These are phyloP conservation scores for Trypanosoma caninum DNA, from an alignment of 208 protist genomes.

Conservation along the genomic window DNA sequence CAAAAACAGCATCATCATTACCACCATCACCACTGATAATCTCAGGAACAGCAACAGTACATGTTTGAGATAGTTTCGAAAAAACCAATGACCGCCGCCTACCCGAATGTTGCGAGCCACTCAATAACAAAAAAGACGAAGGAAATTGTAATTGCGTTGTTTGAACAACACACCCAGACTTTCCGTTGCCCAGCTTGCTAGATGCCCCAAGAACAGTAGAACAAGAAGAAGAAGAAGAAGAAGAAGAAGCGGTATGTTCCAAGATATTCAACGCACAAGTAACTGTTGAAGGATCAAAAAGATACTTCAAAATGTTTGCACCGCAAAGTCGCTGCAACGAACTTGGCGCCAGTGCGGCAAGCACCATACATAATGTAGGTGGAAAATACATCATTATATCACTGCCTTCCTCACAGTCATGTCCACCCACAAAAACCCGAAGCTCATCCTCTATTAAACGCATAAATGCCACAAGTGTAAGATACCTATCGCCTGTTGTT, in stretches of 20 bases:
- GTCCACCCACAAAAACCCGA: background rate
- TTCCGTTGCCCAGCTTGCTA: background rate
- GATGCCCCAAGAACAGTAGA: background rate
- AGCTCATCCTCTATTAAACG: constrained; percentile 11
- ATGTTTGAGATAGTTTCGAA: too few species aligned
- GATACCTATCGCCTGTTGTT: background rate
- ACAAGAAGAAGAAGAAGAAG: background rate
- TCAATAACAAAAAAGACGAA: too few species aligned
- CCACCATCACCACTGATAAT: background rate
- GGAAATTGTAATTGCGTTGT: too few species aligned
- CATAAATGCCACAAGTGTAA: constrained; percentile 8
- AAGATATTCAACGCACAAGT: constrained; percentile 26
- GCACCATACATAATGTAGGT: constrained; percentile 49
- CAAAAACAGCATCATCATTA: background rate
- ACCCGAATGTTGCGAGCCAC: too few species aligned
- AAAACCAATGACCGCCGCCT: too few species aligned
- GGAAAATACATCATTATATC: constrained; percentile 6
- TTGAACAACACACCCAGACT: too few species aligned
- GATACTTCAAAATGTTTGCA: constrained; percentile 35
- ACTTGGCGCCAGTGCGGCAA: constrained; percentile 40
- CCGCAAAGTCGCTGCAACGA: constrained; percentile 33
- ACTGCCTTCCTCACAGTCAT: background rate
- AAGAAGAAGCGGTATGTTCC: background rate
- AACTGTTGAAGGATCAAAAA: constrained; percentile 44
- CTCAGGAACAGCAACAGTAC: background rate